These are phyloP conservation scores for Poa annua DNA, from an alignment of 176 grass and related monocot species.

Conservation along the genomic window DNA sequence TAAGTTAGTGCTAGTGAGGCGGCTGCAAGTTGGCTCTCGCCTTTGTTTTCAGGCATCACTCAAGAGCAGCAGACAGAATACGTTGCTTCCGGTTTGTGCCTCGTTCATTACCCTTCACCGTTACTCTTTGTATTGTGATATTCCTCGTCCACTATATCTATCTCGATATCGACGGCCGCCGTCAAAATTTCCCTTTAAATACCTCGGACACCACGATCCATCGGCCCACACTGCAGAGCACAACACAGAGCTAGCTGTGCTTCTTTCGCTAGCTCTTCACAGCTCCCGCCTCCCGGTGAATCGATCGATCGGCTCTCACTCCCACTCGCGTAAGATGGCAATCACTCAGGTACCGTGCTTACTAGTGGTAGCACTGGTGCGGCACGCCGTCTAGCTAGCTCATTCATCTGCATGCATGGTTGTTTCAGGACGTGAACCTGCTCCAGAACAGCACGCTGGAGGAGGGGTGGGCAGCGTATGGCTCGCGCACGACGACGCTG, in stretches of 20 bases:
- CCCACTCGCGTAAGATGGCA: slow-evolving; percentile 7
- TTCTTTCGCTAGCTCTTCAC: not conserved
- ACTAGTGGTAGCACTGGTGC: not conserved
- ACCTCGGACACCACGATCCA: not conserved
- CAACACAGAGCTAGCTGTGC: not conserved
- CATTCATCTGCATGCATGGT: not conserved
- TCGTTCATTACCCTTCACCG: slow-evolving; percentile 4
- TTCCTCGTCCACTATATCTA: not conserved
- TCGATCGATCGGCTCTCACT: not conserved
- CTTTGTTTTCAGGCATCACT: not conserved
- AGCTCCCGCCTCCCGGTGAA: not conserved
- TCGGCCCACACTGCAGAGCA: not conserved
- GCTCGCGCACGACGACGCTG: slow-evolving; percentile 44
- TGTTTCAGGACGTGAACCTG: slow-evolving; percentile 46
- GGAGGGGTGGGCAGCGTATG: slow-evolving; percentile 46
- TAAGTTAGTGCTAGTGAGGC: not conserved
- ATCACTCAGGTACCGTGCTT: not conserved
- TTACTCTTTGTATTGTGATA: slow-evolving; percentile 1
- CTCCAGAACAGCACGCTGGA: not conserved
- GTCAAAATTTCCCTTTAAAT: not conserved
- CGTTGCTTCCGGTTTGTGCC: slow-evolving; percentile 20
- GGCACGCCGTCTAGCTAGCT: no score
- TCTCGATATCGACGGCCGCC: not conserved
- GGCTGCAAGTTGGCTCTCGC: slow-evolving; percentile 10
- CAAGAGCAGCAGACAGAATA: not conserved